phyloP scores from a whole-genome alignment of 2,329 filamentous ascomycete species.

The Colletotrichum sp. region DNA sequence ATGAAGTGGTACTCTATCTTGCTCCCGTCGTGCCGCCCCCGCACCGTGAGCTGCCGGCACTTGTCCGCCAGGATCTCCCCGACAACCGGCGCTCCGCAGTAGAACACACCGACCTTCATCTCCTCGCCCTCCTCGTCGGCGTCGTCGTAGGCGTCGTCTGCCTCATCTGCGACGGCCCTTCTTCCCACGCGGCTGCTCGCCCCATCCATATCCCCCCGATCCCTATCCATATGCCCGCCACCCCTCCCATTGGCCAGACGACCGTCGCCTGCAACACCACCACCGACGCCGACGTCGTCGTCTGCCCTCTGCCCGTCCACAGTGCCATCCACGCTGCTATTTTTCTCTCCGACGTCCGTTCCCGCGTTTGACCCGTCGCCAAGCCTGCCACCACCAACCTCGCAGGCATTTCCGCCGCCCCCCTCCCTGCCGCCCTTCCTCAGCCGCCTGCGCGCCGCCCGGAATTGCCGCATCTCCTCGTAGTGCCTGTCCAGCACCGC shows the following conservation, averaged over 20 bases:
- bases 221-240: neutral
- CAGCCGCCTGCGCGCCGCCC: slow-evolving; percentile 3
- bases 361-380: neutral
- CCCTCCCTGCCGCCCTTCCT: slow-evolving; percentile 26
- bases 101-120: slow-evolving; percentile 60
- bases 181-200: neutral
- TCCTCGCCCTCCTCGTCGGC: slow-evolving; percentile 33
- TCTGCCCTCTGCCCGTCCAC: neutral
- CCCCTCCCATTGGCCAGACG: neutral
- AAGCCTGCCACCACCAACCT: neutral
- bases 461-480: slow-evolving; percentile 51
- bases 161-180: neutral
- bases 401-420: neutral
- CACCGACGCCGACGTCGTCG: neutral
- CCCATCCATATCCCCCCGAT: neutral
- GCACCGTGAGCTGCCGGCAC: slow-evolving; percentile 53
- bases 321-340: neutral
- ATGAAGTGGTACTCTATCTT: slow-evolving; percentile 62
- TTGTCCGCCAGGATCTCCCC: slow-evolving; percentile 60
- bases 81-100: slow-evolving; percentile 61
- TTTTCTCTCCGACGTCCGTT: neutral
- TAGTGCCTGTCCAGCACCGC: slow-evolving; percentile 59
- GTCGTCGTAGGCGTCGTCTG: neutral
- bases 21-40: slow-evolving; percentile 55
- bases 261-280: neutral